phyloP scores from a whole-genome alignment of 192 early-diverging fungal genomes.

The Jimgerdemannia lactiflua region DNA sequence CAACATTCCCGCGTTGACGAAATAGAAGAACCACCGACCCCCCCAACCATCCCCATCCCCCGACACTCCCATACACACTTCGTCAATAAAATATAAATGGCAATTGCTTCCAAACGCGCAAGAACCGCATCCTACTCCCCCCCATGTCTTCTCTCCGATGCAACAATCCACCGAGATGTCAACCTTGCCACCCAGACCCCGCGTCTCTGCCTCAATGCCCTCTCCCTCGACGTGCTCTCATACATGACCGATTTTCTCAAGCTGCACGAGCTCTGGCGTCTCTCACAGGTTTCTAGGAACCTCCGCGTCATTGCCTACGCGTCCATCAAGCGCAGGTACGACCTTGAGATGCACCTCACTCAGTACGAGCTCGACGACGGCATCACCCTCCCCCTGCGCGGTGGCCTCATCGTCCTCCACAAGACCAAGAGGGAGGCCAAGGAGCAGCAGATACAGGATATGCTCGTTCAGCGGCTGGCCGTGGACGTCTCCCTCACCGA shows the following conservation, averaged over 20 bases:
- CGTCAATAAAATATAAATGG: neutral
- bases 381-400: neutral
- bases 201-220: neutral
- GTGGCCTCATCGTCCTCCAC: neutral
- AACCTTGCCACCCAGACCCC: neutral
- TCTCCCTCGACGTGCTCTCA: neutral
- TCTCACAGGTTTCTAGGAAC: neutral
- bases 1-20: too few relatives aligned
- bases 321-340: neutral
- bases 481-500: neutral
- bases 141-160: neutral
- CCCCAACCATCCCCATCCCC: neutral
- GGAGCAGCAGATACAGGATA: neutral
- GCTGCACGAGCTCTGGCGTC: neutral
- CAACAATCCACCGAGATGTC: neutral
- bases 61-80: neutral
- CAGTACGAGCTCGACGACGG: neutral
- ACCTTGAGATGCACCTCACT: neutral
- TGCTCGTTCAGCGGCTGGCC: neutral
- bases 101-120: neutral
- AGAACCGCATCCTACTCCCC: neutral
- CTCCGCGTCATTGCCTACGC: neutral
- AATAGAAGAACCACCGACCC: too few relatives aligned
- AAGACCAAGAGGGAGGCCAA: neutral
- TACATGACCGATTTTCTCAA: neutral